phyloP scores from a whole-genome alignment of 1,139 yeast genomes.

The Zygosaccharomyces pseudobailii region DNA sequence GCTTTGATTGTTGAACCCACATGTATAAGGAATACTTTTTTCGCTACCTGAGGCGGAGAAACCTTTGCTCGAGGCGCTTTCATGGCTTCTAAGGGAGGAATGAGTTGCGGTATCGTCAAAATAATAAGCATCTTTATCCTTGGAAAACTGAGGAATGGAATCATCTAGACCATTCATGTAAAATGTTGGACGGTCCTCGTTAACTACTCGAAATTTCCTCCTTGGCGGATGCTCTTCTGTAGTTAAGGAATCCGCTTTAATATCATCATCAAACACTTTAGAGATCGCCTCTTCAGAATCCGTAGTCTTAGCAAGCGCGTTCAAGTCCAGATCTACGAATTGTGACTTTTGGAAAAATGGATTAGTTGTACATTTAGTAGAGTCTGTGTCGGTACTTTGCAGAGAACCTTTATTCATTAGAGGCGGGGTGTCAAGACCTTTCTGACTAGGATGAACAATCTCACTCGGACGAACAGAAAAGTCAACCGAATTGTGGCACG shows the following conservation, averaged over 20 bases:
- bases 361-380: background rate
- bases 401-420: background rate
- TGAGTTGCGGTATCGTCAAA: conserved; percentile 7
- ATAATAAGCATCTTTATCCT: conserved; percentile 16
- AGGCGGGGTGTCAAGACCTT: conserved; percentile 2
- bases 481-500: conserved; percentile 2
- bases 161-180: conserved; percentile 14
- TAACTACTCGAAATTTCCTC: conserved; percentile 29
- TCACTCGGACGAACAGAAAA: background rate
- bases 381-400: background rate
- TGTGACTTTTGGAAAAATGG: background rate
- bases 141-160: background rate
- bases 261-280: background rate
- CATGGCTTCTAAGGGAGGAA: background rate
- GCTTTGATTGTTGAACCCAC: background rate
- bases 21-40: background rate
- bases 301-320: background rate
- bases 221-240: conserved; percentile 8
- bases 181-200: conserved; percentile 30
- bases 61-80: background rate
- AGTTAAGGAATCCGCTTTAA: background rate
- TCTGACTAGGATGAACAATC: background rate
- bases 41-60: background rate
- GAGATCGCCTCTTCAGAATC: background rate
- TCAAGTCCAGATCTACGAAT: background rate